Conservation (phyloP, 1,284 basidiomycete genomes). For the Ceratobasidium papillatum region DNA sequence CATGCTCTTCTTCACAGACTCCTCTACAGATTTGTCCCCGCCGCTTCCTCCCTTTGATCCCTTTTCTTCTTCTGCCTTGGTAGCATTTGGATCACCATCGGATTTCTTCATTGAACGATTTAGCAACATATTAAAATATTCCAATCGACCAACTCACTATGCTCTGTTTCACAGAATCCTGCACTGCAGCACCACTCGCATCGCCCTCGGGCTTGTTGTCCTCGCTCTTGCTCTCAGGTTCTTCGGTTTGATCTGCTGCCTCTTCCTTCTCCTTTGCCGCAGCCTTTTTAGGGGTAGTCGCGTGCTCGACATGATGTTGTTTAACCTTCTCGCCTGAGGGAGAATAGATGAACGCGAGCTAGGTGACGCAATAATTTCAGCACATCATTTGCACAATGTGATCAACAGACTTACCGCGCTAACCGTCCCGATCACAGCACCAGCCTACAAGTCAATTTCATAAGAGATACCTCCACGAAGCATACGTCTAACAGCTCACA, state of each 20-base stretch:
- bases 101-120: background rate
- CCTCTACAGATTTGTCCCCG: background rate
- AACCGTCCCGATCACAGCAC: conserved; percentile 23
- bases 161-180: conserved; percentile 20
- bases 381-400: background rate
- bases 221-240: conserved; percentile 9
- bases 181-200: background rate
- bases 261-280: conserved; percentile 21
- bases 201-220: background rate
- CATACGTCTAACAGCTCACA: background rate
- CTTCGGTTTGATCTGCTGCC: background rate
- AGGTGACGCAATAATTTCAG: conserved; percentile 1
- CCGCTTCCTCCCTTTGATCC: background rate
- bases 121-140: background rate
- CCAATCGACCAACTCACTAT: background rate
- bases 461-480: background rate
- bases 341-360: conserved; percentile 25
- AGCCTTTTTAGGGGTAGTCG: conserved; percentile 6
- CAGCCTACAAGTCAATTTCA: background rate
- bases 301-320: conserved; percentile 5
- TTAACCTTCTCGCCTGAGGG: background rate
- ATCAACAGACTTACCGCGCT: conserved; percentile 15
- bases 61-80: conserved; percentile 13
- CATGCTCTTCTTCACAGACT: conserved; percentile 16
- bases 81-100: conserved; percentile 6